Base-by-base conservation (phyloP, 139 green algal genomes). In the Edaphochlamys debaryana region DNA sequence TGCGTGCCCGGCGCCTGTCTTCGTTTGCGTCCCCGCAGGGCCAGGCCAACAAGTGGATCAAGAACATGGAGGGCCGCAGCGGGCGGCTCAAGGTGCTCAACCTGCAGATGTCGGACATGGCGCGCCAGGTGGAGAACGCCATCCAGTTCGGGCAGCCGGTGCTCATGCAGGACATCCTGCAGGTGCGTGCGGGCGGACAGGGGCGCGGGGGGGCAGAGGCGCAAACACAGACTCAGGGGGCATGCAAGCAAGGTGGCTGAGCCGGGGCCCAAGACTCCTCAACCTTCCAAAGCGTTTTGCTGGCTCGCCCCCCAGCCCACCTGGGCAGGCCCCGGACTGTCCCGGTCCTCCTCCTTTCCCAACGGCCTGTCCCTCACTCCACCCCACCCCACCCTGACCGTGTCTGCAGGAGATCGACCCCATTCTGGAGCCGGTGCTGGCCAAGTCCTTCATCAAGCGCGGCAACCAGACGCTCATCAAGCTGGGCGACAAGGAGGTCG, bases 401-500 rank as follows among this genome's bases (percentile, higher is more conserved):
- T n/a, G n/a, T 37, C 66, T 88, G 50, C 93, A 97, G 88, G 91
- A 94, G 87, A 90, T 97, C 37, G 94, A 97, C 89, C 94, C 94
- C 38, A 86, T 91, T 27, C 87, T 97, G 80, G 94, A 97, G 85
- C 92, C 92, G 0, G 86, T 97, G 56, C 90, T 97, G 37, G 79
- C 87, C 64, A 96, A 96, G 87, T 41, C 86, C 1, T 95, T 96
- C 86, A 94, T 96, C 82, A 95, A 95, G 87, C 92, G 91, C 25
- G 94, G 94, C 75, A 96, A 94, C 86, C 81, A 88, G 87, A 80
- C 67, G 45, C 83, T 96, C 5, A 94, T 97, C 82, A 96, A 96
- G 86, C 89, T 98, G 25, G 95, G 95, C 4, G 95, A 98, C 86
- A 96, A 95, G 84, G 94, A 97, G 85, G 86, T 90, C 67, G 95